phyloP scores from a whole-genome alignment of 352 stramenopile species.

The Pythium coloratum region DNA sequence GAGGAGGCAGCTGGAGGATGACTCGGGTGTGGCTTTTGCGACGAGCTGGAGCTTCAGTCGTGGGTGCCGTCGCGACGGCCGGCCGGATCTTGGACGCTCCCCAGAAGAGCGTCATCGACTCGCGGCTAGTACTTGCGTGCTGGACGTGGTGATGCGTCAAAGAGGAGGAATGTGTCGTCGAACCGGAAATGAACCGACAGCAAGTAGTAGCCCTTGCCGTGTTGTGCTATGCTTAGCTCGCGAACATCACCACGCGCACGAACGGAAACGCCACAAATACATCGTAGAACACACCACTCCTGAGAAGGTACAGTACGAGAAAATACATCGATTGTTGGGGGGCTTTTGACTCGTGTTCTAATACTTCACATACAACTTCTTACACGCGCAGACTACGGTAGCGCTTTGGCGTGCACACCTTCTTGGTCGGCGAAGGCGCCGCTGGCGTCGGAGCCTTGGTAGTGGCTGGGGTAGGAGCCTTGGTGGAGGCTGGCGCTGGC shows the following conservation, averaged over 20 bases:
- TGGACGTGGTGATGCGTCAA: no score
- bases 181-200: background rate
- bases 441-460: background rate
- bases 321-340: background rate
- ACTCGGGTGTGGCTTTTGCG: background rate
- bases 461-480: background rate
- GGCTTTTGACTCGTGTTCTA: background rate
- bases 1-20: background rate
- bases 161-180: background rate
- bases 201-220: no score
- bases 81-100: background rate
- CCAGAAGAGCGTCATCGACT: background rate
- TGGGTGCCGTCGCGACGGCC: background rate
- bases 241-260: no score
- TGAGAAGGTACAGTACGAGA: background rate
- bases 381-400: conserved; percentile 3
- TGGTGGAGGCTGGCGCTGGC: background rate
- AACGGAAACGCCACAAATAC: no score
- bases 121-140: no score
- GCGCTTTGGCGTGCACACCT: conserved; percentile 13
- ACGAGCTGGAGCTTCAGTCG: background rate
- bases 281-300: background rate
- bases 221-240: background rate
- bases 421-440: conserved; percentile 7
- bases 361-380: conserved; percentile 1